phyloP scores from a whole-genome alignment of 306 rosid species.

The Datisca glomerata region DNA sequence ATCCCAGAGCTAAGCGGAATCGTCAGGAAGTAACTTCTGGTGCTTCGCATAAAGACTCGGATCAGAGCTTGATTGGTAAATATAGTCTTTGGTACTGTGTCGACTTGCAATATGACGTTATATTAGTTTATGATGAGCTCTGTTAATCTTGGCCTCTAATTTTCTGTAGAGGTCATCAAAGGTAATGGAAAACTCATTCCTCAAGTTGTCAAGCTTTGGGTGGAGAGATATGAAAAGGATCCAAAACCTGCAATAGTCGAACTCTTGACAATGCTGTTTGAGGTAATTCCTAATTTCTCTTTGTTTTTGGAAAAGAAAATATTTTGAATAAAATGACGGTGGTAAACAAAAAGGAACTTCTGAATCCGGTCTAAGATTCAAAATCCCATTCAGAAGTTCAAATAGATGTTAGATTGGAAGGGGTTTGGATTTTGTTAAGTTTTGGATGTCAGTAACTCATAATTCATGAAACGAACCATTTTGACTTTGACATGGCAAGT shows the following conservation, averaged over 20 bases:
- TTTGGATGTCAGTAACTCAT: no score
- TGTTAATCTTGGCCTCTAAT: constrained; percentile 17
- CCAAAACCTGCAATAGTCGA: constrained; percentile 68
- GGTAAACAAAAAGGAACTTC: no score
- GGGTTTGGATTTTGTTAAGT: background rate
- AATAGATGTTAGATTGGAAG: no score
- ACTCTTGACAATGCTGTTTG: constrained; percentile 73
- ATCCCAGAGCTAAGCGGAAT: constrained; percentile 40
- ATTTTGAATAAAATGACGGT: background rate
- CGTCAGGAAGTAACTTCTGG: constrained; percentile 46
- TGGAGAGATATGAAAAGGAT: constrained; percentile 74
- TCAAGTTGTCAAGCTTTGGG: constrained; percentile 75
- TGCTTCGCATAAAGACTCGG: constrained; percentile 17
- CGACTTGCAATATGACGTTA: background rate
- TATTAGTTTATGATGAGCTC: background rate
- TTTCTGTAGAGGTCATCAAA: constrained; percentile 65
- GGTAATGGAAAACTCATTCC: constrained; percentile 65
- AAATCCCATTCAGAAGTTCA: no score
- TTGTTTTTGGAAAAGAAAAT: constrained; percentile 1
- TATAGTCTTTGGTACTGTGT: background rate
- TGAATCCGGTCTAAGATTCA: no score
- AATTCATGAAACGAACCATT: no score
- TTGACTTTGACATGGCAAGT: no score
- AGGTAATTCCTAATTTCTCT: constrained; percentile 32
- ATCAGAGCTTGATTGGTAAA: constrained; percentile 53